A percentile compares a stretch with the other conserved stretches of the same genome.
Evolutionary conservation across 208 protist species (phyloP).

Genomic region (Acanthamoeba triangularis): DNA sequence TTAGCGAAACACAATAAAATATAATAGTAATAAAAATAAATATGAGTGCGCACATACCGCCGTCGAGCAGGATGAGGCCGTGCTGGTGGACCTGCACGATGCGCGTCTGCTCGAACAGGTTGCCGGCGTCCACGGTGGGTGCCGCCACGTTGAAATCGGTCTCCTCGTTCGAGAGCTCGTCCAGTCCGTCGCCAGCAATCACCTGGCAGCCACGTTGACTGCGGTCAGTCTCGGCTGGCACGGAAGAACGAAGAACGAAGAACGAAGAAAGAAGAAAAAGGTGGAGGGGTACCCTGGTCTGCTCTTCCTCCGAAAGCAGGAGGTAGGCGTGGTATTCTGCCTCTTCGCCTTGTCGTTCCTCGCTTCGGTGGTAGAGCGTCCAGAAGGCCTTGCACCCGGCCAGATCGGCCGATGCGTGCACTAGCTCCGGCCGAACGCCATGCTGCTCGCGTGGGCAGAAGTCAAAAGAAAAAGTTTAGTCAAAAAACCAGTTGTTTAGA

Average conservation of each 20-base stretch:
- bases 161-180: constrained; percentile 68
- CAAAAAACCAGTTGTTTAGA: too few species aligned
- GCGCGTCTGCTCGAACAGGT: constrained; percentile 41
- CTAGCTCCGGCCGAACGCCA: constrained; percentile 48
- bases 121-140: constrained; percentile 54
- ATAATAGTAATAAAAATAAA: too few species aligned
- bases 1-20: too few species aligned
- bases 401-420: constrained; percentile 64
- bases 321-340: constrained; percentile 39
- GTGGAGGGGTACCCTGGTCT: constrained; percentile 55
- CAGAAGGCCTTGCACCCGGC: constrained; percentile 52
- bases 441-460: not conserved
- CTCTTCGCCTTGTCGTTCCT: constrained; percentile 23
- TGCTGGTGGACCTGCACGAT: constrained; percentile 68
- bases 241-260: not conserved
- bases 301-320: constrained; percentile 51
- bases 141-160: constrained; percentile 64
- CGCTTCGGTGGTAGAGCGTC: constrained; percentile 58
- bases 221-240: not conserved
- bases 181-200: constrained; percentile 24
- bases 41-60: not conserved
- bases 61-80: constrained; percentile 68
- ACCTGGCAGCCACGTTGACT: not conserved
- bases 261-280: not conserved
- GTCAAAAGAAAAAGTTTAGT: not conserved